Conservation (phyloP, 2,329 filamentous ascomycete genomes). For the Furcasterigmium furcatum region DNA sequence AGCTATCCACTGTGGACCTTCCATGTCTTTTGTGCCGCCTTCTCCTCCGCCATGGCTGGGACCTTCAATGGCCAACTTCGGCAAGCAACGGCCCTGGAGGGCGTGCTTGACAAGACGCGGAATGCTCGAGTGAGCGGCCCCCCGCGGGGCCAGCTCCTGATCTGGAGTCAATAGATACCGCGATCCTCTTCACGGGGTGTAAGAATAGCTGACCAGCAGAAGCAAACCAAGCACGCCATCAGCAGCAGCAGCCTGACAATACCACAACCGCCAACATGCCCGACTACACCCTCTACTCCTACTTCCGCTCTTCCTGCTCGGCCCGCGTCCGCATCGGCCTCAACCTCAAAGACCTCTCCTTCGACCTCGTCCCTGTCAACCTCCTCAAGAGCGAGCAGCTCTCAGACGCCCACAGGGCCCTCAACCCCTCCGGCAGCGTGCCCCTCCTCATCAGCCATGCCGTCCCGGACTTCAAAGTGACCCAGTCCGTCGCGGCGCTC, state of each 20-base stretch:
- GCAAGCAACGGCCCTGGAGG: too few species aligned
- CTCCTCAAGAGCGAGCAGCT: conserved; percentile 52
- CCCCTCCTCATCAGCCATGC: conserved; percentile 45
- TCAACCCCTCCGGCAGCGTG: conserved; percentile 53
- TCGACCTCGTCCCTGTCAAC: conserved; percentile 45
- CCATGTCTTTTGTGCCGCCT: too few species aligned
- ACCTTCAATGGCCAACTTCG: too few species aligned
- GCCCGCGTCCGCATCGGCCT: conserved; percentile 59
- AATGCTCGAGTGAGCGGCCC: too few species aligned
- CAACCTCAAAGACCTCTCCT: conserved; percentile 49
- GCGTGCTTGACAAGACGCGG: too few species aligned
- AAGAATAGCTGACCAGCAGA: too few species aligned
- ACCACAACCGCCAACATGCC: conserved; percentile 15
- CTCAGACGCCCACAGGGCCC: conserved; percentile 35
- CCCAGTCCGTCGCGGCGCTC: conserved; percentile 56
- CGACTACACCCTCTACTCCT: conserved; percentile 49
- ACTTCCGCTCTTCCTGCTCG: conserved; percentile 61
- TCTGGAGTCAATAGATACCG: too few species aligned
- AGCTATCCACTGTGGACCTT: too few species aligned
- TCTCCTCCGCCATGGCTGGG: too few species aligned
- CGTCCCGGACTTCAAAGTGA: conserved; percentile 34
- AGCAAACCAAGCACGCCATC: not conserved
- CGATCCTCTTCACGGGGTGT: too few species aligned
- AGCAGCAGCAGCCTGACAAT: not conserved
- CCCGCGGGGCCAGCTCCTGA: too few species aligned